Conservation (phyloP, 1,139 yeast genomes). For the Debaryomyces psychrophilus region DNA sequence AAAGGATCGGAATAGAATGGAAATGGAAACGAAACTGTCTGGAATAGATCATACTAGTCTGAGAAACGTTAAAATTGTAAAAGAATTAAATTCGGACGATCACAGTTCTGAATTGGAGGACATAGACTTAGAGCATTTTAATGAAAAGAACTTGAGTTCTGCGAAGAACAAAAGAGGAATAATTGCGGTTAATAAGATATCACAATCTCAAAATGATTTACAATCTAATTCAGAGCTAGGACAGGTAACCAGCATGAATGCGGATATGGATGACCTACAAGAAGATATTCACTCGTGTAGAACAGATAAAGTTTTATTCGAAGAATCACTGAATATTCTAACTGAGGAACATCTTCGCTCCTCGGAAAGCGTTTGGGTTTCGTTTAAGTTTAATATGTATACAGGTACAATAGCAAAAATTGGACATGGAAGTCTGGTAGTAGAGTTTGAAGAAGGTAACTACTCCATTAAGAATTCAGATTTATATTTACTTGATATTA, state of each 20-base stretch:
- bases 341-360: conserved; percentile 22
- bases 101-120: conserved; percentile 10
- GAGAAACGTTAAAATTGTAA: background rate
- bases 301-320: conserved; percentile 17
- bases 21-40: background rate
- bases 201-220: background rate
- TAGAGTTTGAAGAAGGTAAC: conserved; percentile 38
- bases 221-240: background rate
- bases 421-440: conserved; percentile 30
- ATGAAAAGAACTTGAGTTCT: background rate
- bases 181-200: background rate
- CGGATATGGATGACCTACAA: background rate
- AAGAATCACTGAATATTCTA: conserved; percentile 25
- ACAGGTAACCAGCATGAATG: background rate
- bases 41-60: background rate
- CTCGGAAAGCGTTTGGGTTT: conserved; percentile 40
- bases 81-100: conserved; percentile 5
- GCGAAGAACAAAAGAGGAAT: background rate
- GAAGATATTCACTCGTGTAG: background rate
- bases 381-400: conserved; percentile 38
- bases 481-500: conserved; percentile 35
- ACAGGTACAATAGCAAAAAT: conserved; percentile 30
- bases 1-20: background rate
- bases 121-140: conserved; percentile 5
- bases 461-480: conserved; percentile 33